Evolutionary conservation across 345 rosid genomes (phyloP).

Genomic region (Cardamine resedifolia): DNA sequence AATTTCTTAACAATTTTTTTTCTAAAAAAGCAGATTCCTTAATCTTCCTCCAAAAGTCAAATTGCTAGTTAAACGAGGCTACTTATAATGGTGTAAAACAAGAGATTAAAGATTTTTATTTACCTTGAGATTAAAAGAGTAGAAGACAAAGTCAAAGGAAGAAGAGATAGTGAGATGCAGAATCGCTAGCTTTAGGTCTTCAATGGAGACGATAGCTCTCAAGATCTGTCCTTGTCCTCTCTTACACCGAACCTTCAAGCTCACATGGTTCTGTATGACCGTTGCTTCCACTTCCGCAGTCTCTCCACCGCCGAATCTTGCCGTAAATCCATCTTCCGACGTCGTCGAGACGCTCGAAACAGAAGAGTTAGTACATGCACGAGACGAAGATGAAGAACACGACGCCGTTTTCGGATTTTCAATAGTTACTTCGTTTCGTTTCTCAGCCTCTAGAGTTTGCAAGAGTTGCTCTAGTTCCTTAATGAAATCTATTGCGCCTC

Average conservation of each 20-base stretch:
- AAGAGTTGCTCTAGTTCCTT: conserved; percentile 74
- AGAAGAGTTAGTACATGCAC: conserved; percentile 34
- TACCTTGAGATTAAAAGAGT: conserved; percentile 89
- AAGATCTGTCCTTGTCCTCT: conserved; percentile 57
- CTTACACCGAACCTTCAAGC: conserved; percentile 59
- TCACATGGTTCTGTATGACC: conserved; percentile 57
- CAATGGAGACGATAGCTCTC: conserved; percentile 61
- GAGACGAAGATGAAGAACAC: conserved; percentile 35
- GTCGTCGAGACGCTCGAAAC: conserved; percentile 25
- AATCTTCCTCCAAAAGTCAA: background rate
- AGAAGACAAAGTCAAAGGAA: conserved; percentile 46
- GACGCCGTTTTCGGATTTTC: conserved; percentile 34
- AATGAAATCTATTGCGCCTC: conserved; percentile 83
- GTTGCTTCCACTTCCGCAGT: conserved; percentile 60
- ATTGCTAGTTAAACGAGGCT: background rate
- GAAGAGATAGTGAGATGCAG: conserved; percentile 66
- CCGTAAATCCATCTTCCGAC: conserved; percentile 51
- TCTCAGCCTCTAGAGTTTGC: conserved; percentile 56
- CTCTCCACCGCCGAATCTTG: conserved; percentile 43
- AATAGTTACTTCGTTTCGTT: conserved; percentile 26
- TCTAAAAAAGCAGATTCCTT: background rate
- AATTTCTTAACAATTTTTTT: background rate
- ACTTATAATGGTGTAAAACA: background rate
- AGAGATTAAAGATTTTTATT: background rate
- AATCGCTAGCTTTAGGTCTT: conserved; percentile 55